Conservation (phyloP, 2,329 filamentous ascomycete genomes). For the Neurospora sp. region DNA sequence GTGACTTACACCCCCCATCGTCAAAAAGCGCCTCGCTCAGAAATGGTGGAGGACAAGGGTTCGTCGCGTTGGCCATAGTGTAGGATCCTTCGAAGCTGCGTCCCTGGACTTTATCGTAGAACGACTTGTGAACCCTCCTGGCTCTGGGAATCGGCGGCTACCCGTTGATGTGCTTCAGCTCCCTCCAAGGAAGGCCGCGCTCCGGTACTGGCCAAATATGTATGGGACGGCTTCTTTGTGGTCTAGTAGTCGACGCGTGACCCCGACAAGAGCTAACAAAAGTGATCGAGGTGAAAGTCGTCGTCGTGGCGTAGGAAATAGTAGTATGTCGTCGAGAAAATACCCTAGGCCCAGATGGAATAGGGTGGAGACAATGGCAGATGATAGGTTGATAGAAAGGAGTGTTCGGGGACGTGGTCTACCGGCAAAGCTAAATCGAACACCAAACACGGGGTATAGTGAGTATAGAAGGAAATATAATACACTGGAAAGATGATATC, state of each 20-base stretch:
- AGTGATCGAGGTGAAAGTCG: background rate
- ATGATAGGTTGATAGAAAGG: background rate
- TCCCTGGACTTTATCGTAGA: background rate
- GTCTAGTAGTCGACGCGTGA: background rate
- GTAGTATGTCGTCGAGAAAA: background rate
- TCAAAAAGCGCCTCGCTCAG: slow-evolving; percentile 9
- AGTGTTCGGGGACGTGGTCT: background rate
- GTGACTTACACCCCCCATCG: slow-evolving; percentile 18
- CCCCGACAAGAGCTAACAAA: background rate
- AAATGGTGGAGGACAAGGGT: slow-evolving; percentile 15
- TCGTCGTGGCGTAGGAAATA: background rate
- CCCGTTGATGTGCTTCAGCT: background rate
- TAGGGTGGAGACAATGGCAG: background rate
- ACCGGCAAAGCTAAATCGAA: background rate
- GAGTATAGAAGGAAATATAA: background rate
- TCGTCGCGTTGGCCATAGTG: background rate
- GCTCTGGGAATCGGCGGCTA: background rate
- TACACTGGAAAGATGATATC: background rate
- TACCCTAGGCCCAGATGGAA: background rate
- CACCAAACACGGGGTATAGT: background rate
- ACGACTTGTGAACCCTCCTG: background rate
- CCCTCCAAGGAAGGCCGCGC: background rate
- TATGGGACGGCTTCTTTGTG: background rate
- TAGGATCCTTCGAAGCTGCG: background rate
- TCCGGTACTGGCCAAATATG: background rate